Base-by-base conservation (phyloP, 306 rosid genomes). In the Calophaca sinica region DNA sequence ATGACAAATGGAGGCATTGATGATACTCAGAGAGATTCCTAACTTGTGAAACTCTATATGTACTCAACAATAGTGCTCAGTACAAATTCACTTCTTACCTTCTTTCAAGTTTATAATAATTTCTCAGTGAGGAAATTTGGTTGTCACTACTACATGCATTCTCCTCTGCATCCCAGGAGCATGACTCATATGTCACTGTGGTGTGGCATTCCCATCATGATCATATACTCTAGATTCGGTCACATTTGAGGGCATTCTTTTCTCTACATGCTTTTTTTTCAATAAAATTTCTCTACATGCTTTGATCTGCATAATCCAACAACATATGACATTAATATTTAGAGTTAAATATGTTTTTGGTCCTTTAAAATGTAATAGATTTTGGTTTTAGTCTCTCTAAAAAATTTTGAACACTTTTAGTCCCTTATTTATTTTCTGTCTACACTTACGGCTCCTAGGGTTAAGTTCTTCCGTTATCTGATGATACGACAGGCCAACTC, bases 111-210 rank as follows among this genome's bases (percentile, higher is more conserved):
- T 77, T 76, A 44, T 79, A 74, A 64, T 83, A 80, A 77, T 86
- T 84, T 73, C 68, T 58, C 73, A 78, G 9, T 42, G 89, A 85
- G 50, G 88, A 82, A 81, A 77, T 79, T 85, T 89, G 89, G 73
- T 20, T 20, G 26, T 20, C 26, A 20, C 26, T 20, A 20, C 1
- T 20, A 20, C 26, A 20, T 20, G 26, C 26, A 20, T 91, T 87
- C 77, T 91, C 96, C 53, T 87, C 92, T 41, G 90, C 90, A 70
- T 76, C 88, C 89, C 86, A 86, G 3, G 97, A 91, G 73, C 84
- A 71, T 73, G 97, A 89, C 71, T 89, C 97, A 48, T 94, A 87
- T 38, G 97, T 81, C 26, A 20, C 26, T 20, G 26, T 62, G 81
- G 83, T 26, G 80, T 80, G 49, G 79, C 79, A 84, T 86, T 75